phyloP scores from a whole-genome alignment of 768 basidiomycete species.

The Paxillus involutus region DNA sequence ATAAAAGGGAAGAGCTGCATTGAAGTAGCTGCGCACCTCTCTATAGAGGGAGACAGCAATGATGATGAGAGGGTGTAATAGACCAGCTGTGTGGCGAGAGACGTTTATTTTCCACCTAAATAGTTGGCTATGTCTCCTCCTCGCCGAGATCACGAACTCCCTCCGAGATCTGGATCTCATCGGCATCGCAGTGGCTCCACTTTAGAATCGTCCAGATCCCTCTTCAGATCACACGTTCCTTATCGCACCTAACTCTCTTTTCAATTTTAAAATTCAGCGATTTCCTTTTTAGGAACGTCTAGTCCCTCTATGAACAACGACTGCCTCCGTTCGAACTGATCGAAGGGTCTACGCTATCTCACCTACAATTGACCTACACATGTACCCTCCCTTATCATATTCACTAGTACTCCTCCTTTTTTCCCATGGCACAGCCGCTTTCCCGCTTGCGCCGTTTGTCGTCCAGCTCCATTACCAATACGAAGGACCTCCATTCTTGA shows the following conservation, averaged over 20 bases:
- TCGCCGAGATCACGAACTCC: background rate
- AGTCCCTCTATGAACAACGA: background rate
- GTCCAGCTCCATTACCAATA: too few relatives aligned
- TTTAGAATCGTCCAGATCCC: constrained; percentile 19
- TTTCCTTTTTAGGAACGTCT: background rate
- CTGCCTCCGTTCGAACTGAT: background rate
- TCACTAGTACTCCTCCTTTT: too few relatives aligned
- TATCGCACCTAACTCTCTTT: constrained; percentile 7
- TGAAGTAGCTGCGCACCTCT: too few relatives aligned
- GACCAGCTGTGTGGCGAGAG: background rate
- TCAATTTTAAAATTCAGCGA: background rate
- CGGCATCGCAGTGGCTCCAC: constrained; percentile 14
- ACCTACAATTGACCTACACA: too few relatives aligned
- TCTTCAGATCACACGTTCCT: constrained; percentile 21
- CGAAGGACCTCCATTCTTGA: too few relatives aligned
- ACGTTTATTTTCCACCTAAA: background rate
- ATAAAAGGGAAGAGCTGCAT: background rate
- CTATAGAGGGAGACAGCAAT: too few relatives aligned
- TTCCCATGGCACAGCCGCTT: too few relatives aligned
- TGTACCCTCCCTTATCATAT: too few relatives aligned
- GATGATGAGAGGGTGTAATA: background rate
- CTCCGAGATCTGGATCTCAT: constrained; percentile 24
- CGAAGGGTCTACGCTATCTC: background rate
- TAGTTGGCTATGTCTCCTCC: background rate
- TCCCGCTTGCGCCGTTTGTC: too few relatives aligned